Base-by-base conservation (phyloP, 2,329 filamentous ascomycete species). In the Juglanconis sp. region DNA sequence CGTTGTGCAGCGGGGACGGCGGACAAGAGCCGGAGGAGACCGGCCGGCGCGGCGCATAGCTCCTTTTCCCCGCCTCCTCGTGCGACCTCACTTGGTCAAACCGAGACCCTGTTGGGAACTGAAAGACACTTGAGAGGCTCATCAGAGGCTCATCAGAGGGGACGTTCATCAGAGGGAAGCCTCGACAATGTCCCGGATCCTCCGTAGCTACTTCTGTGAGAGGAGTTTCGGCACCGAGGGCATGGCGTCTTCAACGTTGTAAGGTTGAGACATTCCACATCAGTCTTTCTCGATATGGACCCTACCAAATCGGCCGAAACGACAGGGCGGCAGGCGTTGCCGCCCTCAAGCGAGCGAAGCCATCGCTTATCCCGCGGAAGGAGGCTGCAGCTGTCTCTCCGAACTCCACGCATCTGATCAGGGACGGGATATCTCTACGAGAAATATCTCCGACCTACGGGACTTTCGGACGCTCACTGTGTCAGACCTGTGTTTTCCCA, bases 351-450 rank as follows among this genome's bases (percentile, higher is more conserved):
- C 48, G 32, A 59, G 57, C 60, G 60, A 62, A 56, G 53, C 52
- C 57, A 56, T 62, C 57, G 53, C 53, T 56, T 44, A 31, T 17
- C 40, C 48, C 36, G 36, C 52, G 48, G 52, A 30, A 38, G 13
- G 31, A 13, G n/a, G 36, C 48, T 42, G 51, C 56, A 59, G 15
- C 47, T 59, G 56, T 50, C 52, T 62, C 46, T 56, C 53, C 56
- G 40, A 44, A 17, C 15, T 30, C 34, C 32, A 38, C 35, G 13
- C 15, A n/a, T 40, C 53, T 31, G 53, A 34, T 35, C 32, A 55
- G n/a, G 35, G 38, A 47, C 32, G 42, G 38, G 30, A 4, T 15
- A n/a, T 13, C 11, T 30, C 24, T 40, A 30, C 36, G 35, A 48
- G 55, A 40, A 31, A 40, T 34, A 51, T 36, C 34, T 52, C 47